Conservation (phyloP, 108 stramenopile species). For the Nitzschia palea region DNA sequence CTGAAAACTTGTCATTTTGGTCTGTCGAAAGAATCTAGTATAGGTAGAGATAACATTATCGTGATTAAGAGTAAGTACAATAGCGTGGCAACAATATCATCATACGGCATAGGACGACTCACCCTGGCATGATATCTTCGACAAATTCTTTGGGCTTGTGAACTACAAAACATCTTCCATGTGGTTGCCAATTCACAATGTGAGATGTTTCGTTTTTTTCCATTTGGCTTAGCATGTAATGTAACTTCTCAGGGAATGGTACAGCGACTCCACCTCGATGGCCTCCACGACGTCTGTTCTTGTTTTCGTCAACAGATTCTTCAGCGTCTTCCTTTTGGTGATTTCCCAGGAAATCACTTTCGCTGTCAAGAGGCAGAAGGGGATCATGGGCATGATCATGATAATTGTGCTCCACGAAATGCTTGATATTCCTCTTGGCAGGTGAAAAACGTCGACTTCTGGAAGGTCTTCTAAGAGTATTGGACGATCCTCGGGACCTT, state of each 20-base stretch:
- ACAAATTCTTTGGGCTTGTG: conserved; percentile 64
- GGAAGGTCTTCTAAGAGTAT: background rate
- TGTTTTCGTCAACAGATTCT: background rate
- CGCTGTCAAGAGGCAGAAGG: background rate
- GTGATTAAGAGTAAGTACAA: background rate
- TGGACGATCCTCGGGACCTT: background rate
- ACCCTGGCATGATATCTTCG: conserved; percentile 70
- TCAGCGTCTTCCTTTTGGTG: conserved; percentile 19
- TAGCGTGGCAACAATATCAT: background rate
- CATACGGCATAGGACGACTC: conserved; percentile 18
- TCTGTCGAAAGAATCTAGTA: conserved; percentile 28
- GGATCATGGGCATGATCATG: conserved; percentile 37
- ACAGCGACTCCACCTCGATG: conserved; percentile 61
- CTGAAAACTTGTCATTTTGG: conserved; percentile 31
- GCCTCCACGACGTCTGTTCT: conserved; percentile 13
- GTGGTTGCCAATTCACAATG: conserved; percentile 69
- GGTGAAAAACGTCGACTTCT: background rate
- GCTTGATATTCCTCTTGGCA: conserved; percentile 13
- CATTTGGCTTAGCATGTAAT: conserved; percentile 53
- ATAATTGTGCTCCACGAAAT: conserved; percentile 56
- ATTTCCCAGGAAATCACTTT: background rate
- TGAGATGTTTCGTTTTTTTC: conserved; percentile 43
- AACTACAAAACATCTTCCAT: conserved; percentile 65
- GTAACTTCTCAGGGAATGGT: conserved; percentile 69
- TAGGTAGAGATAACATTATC: conserved; percentile 7